Conservation (phyloP, 306 rosid species). For the Gynostemma pentaphyllum region DNA sequence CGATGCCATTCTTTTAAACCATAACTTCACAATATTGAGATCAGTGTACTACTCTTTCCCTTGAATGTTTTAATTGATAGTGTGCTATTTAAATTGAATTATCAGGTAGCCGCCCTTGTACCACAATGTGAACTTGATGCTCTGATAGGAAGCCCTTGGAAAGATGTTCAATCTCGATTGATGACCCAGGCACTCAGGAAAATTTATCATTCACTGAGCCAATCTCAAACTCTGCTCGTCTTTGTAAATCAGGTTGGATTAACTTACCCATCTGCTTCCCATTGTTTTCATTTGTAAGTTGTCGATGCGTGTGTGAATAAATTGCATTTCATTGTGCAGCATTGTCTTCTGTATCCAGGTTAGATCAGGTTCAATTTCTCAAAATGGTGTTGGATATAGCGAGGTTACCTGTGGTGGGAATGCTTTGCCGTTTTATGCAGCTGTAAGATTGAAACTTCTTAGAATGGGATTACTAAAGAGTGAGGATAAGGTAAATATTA, state of each 20-base stretch:
- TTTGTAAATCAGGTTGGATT: slow-evolving; percentile 62
- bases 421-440: slow-evolving; percentile 74
- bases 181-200: slow-evolving; percentile 72
- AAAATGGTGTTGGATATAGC: slow-evolving; percentile 25
- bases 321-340: background rate
- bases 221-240: slow-evolving; percentile 49
- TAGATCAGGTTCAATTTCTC: slow-evolving; percentile 39
- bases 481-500: slow-evolving; percentile 39
- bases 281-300: slow-evolving; percentile 9
- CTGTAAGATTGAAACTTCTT: slow-evolving; percentile 58
- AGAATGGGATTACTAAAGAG: slow-evolving; percentile 49
- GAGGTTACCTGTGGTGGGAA: slow-evolving; percentile 93
- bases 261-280: slow-evolving; percentile 1
- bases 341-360: slow-evolving; percentile 27
- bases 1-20: background rate
- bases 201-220: slow-evolving; percentile 52
- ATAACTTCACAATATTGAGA: background rate
- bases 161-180: slow-evolving; percentile 39
- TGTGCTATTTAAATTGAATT: background rate
- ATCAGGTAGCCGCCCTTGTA: slow-evolving; percentile 87
- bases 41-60: background rate
- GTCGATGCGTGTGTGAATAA: background rate
- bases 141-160: slow-evolving; percentile 21
- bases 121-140: slow-evolving; percentile 68
- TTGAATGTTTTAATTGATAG: background rate